Evolutionary conservation across 805 yeast species (phyloP).

Genomic region (Hermanozyma aechmeae): DNA sequence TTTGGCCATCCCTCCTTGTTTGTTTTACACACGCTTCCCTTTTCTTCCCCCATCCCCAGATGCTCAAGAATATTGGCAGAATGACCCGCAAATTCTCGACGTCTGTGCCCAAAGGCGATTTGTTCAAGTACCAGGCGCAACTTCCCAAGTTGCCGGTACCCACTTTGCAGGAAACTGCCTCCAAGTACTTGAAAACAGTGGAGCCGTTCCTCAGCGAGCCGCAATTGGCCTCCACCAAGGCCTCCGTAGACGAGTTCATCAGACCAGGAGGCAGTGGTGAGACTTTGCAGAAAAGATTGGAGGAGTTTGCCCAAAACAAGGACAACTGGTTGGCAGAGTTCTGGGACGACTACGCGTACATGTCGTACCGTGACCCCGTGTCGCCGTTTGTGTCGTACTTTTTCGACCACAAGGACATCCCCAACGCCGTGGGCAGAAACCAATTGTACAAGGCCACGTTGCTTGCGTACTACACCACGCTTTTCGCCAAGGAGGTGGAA

Average conservation of each 20-base stretch:
- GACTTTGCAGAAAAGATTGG: slow-evolving; percentile 57
- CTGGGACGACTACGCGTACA: slow-evolving; percentile 93
- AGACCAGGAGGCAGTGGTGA: slow-evolving; percentile 56
- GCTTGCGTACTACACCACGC: slow-evolving; percentile 54
- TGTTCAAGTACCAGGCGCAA: slow-evolving; percentile 61
- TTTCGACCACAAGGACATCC: slow-evolving; percentile 68
- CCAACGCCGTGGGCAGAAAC: slow-evolving; percentile 47
- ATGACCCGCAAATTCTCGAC: slow-evolving; percentile 11
- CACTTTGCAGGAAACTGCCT: slow-evolving; percentile 57
- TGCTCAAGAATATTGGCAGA: neutral
- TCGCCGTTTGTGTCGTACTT: slow-evolving; percentile 91
- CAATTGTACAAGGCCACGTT: slow-evolving; percentile 72
- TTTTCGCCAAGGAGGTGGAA: slow-evolving; percentile 60
- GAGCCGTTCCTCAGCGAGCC: slow-evolving; percentile 52
- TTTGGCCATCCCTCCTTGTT: no score
- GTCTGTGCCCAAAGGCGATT: slow-evolving; percentile 44
- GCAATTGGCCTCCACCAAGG: slow-evolving; percentile 42
- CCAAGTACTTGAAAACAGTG: slow-evolving; percentile 61
- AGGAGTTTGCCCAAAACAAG: slow-evolving; percentile 44
- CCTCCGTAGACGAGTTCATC: slow-evolving; percentile 57
- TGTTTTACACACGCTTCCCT: no score
- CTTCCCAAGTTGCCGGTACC: slow-evolving; percentile 90
- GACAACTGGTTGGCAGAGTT: slow-evolving; percentile 86
- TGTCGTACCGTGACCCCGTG: slow-evolving; percentile 89
- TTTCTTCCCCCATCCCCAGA: neutral